Evolutionary conservation across 1,284 basidiomycete species (phyloP), one percentile per base, ranked within the genome.

Genomic region (Pholiota adiposa): DNA sequence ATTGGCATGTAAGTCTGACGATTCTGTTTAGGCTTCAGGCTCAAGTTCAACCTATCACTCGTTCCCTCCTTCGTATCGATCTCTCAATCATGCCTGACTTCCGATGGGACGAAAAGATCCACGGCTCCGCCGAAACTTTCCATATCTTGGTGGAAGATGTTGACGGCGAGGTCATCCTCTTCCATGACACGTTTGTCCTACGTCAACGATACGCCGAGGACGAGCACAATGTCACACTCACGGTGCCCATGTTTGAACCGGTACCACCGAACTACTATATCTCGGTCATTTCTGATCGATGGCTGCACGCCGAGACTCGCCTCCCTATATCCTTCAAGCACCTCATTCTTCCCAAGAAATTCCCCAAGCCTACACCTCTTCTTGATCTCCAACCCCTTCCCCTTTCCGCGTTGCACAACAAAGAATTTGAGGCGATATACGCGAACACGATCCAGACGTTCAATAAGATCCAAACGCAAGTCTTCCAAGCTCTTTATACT

Each of bases 391-490:
- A 99, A 73, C 80, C 92, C 1, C 85, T 98, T 0, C 96, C 97
- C 0, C 81, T 97, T 7, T 88, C 93, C 0, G 96, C 95, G 1
- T 81, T 99, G 2, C 94, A 97, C 75, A 97, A 96, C 81, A 87
- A 89, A 70, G 93, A 94, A 61, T 97, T 91, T 65, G 93, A 98
- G 72, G 80, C 81, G 4, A 85, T 98, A 44, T 99, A 97, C 74
- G 84, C 88, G 0, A 84, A 83, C 16, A 84, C 84, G 0, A 90
- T 97, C 64, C 80, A 87, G 62, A 86, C 84, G 0, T 98, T 98
- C 83, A 99, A 99, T 85, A 98, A 98, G 79, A 97, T 98, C 65
- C 97, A 99, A 74, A 99, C 96, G 0, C 97, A 99, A 77, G 95
- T 97, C 36, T 99, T 98, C 89, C 97, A 98, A 68, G 95, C 96